A percentile compares a stretch with the other conserved stretches of the same genome.
phyloP scores from a whole-genome alignment of 106 monocot species.

The Dioscorea alata region DNA sequence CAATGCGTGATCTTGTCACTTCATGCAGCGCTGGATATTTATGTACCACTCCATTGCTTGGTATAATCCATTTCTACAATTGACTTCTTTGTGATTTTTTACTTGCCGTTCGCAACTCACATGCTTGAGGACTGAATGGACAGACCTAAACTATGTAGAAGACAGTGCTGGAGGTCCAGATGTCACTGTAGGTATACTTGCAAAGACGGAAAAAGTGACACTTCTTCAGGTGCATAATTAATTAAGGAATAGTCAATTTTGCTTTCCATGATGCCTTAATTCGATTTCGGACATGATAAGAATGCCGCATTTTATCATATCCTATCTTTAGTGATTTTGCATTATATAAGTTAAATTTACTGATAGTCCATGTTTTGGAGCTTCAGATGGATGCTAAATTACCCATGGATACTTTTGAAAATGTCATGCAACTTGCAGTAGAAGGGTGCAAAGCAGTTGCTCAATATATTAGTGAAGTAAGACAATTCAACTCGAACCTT shows the following conservation, averaged over 20 bases:
- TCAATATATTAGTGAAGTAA: conserved; percentile 58
- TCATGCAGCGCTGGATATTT: conserved; percentile 94
- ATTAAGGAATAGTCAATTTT: background rate
- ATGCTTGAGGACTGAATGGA: background rate
- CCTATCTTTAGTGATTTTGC: background rate
- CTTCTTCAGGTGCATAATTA: conserved; percentile 70
- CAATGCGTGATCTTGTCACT: conserved; percentile 94
- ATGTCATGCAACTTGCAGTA: conserved; percentile 93
- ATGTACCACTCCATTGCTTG: conserved; percentile 70
- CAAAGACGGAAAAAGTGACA: conserved; percentile 88
- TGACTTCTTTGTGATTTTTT: background rate
- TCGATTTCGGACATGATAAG: background rate
- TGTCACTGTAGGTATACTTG: conserved; percentile 85
- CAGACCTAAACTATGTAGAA: conserved; percentile 92
- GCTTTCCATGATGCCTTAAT: background rate
- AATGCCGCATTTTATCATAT: conserved; percentile 24
- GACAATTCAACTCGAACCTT: background rate
- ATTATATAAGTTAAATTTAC: background rate
- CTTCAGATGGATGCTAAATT: conserved; percentile 69
- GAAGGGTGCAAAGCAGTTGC: conserved; percentile 97
- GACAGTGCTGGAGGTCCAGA: conserved; percentile 97
- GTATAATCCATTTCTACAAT: conserved; percentile 21
- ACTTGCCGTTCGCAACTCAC: background rate
- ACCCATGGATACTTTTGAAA: conserved; percentile 71
- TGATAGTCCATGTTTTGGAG: background rate